A percentile compares a stretch with the other conserved stretches of the same genome.
These are phyloP conservation scores for Barnettozyma wickerhamii DNA, from an alignment of 805 yeast species.

Conservation along the genomic window DNA sequence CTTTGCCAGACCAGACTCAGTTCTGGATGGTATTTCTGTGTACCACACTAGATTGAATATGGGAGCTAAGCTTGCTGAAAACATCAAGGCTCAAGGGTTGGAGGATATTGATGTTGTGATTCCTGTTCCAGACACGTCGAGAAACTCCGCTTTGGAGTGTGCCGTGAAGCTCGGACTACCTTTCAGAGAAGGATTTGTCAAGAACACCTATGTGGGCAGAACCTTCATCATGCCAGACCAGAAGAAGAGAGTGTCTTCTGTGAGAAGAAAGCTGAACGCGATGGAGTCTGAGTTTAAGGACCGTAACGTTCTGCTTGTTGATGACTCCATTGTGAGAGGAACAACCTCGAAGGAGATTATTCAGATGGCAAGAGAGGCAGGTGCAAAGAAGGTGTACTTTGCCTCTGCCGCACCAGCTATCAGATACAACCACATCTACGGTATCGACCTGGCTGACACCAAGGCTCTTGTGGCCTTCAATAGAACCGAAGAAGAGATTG, in stretches of 20 bases:
- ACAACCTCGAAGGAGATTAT: constrained; percentile 96
- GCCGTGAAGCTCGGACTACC: constrained; percentile 78
- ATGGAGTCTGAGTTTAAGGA: constrained; percentile 90
- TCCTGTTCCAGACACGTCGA: constrained; percentile 98
- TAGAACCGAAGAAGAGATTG: constrained; percentile 69
- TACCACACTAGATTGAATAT: constrained; percentile 88
- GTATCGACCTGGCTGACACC: constrained; percentile 95
- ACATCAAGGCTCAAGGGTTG: constrained; percentile 50
- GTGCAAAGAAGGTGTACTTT: constrained; percentile 90
- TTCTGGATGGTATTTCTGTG: constrained; percentile 93
- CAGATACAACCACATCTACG: constrained; percentile 91
- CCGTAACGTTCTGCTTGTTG: constrained; percentile 83
- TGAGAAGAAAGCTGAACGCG: constrained; percentile 91
- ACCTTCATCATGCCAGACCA: constrained; percentile 99
- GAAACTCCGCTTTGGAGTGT: constrained; percentile 91
- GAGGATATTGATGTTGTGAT: constrained; percentile 86
- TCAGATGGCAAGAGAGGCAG: constrained; percentile 98
- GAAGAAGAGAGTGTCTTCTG: constrained; percentile 87
- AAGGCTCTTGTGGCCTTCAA: constrained; percentile 88
- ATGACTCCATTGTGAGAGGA: constrained; percentile 96
- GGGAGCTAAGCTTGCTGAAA: constrained; percentile 87
- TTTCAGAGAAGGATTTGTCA: constrained; percentile 95
- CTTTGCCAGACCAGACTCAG: constrained; percentile 97
- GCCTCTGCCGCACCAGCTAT: constrained; percentile 99
- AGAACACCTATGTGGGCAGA: constrained; percentile 95